Evolutionary conservation across 2,329 filamentous ascomycete genomes (phyloP), one percentile per base, ranked within the genome.

Genomic region (Colletotrichum truncatum): DNA sequence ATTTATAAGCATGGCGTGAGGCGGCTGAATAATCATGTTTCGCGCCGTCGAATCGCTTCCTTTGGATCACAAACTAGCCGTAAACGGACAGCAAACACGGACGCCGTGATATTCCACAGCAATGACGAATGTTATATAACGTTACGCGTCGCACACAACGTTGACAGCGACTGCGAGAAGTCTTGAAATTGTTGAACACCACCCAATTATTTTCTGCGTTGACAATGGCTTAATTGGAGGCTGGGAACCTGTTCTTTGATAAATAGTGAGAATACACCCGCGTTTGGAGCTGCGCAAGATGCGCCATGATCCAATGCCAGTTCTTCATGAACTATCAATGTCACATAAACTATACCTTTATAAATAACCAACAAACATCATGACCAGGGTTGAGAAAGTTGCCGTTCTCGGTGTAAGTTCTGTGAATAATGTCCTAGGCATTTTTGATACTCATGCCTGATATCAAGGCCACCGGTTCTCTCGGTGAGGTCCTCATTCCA

Each of bases 351-450:
- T n/a, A n/a, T n/a, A n/a, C n/a, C n/a, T n/a, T n/a, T n/a, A n/a
- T n/a, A n/a, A n/a, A n/a, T n/a, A n/a, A n/a, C n/a, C n/a, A n/a
- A n/a, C n/a, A n/a, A n/a, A n/a, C n/a, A n/a, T n/a, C n/a, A 66
- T 62, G 63, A 3, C 14, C 8, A 4, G 7, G 2, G 41, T 63
- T 10, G 46, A 52, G 8, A 63, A 23, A 3, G 38, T 63, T 4
- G 58, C 38, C 1, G n/a, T 63, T 6, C 45, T 63, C 6, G 63
- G 58, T 8, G 63, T 57, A 48, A 38, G 58, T 57, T 5, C 4
- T 23, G 10, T 12, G 2, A 11, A 3, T 2, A 0, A 6, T 6
- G 7, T 25, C 11, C 10, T 3, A 23, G 11, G 11, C 12, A 16
- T 3, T 16, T 2, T 25, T 3, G 4, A 12, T 26, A 1, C 2